Evolutionary conservation across 2,329 filamentous ascomycete genomes (phyloP), one percentile per base, ranked within the genome.

Genomic region (Neopestalotiopsis sp.): DNA sequence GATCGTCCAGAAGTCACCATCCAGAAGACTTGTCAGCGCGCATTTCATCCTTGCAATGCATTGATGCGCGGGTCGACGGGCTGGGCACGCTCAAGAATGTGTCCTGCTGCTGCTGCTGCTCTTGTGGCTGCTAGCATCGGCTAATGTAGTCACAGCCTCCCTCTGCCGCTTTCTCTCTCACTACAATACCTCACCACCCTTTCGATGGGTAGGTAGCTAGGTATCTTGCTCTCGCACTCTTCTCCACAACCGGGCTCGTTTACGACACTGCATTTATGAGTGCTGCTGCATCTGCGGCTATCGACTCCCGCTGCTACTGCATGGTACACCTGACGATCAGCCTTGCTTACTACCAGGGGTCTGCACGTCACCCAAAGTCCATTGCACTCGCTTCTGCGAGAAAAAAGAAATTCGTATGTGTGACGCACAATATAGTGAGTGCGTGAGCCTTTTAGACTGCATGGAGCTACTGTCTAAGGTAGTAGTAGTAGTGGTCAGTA

Each of bases 1-100:
- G 66, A 67, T 68, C 58, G 64, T 56, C 68, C 68, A 66, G 30
- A 49, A 58, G 67, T 62, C 63, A 65, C 45, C 17, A 52, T 17
- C 45, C 17, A 52, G 45, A 52, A 4, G 20, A 24, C n/a, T 17
- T n/a, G 45, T 52, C 45, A 52, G 45, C 45, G 20, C 45, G 45
- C 45, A 17, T 20, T n/a, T 20, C 9, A 24, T 52, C 45, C 45
- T 52, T 52, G 45, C 45, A 52, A 17, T 24, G 45, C 45, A 52
- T 52, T 20, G 45, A 52, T 52, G 45, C 45, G 45, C 45, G 45
- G 45, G 45, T 20, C 17, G 45, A 52, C 45, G 45, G 45, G n/a
- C 9, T 52, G 45, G 45, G 1, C 34, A n/a, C 45, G 45, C 45
- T 52, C 45, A 52, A 14, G 7, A n/a, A 5, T 52, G 45, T 34